Evolutionary conservation across 345 rosid species (phyloP).

Genomic region (Mercurialis annua): DNA sequence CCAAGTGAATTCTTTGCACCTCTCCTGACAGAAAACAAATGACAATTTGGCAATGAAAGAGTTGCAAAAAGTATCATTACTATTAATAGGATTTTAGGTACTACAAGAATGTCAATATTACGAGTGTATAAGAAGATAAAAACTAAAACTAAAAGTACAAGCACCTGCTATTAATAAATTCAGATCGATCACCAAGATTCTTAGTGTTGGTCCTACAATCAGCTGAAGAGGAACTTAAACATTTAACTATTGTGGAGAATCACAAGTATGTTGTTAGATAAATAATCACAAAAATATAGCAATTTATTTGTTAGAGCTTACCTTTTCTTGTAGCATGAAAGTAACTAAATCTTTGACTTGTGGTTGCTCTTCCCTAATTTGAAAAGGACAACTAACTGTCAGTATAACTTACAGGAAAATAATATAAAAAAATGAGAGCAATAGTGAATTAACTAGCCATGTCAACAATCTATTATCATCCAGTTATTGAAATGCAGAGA

Average conservation of each 20-base stretch:
- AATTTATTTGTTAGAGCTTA: slow-evolving; percentile 27
- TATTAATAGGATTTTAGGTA: not conserved
- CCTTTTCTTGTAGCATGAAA: slow-evolving; percentile 41
- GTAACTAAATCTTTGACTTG: slow-evolving; percentile 29
- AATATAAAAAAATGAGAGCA: not conserved
- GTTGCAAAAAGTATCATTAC: not conserved
- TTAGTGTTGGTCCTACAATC: slow-evolving; percentile 32
- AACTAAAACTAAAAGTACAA: slow-evolving; percentile 4
- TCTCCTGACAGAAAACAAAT: slow-evolving; percentile 17
- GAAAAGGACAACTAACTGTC: not conserved
- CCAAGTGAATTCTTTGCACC: slow-evolving; percentile 22
- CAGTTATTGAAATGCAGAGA: not conserved
- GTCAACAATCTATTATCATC: not conserved
- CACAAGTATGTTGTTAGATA: slow-evolving; percentile 23
- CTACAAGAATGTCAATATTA: not conserved
- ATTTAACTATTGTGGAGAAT: slow-evolving; percentile 31
- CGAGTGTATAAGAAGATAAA: slow-evolving; percentile 16
- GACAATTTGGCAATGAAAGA: not conserved
- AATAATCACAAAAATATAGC: slow-evolving; percentile 12
- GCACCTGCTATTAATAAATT: slow-evolving; percentile 44
- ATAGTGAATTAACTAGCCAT: not conserved
- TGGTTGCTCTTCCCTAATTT: slow-evolving; percentile 42
- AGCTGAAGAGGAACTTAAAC: slow-evolving; percentile 21
- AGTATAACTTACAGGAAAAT: not conserved
- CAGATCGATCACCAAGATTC: slow-evolving; percentile 35